phyloP scores from a whole-genome alignment of 2,329 filamentous ascomycete species.

The Aspergillus fijiensis region DNA sequence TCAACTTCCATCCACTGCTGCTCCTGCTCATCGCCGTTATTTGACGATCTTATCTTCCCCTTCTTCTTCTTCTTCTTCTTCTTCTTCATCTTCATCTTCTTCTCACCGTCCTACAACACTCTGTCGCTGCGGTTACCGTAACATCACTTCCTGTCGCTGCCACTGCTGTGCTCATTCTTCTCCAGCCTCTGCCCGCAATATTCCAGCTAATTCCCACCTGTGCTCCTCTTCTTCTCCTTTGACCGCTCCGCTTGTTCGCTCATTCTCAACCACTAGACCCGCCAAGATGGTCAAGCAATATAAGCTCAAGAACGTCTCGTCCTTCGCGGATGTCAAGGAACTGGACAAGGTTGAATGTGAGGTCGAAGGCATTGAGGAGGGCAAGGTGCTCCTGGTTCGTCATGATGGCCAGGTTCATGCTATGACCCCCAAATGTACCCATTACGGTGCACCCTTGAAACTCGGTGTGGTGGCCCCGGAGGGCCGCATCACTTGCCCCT shows the following conservation, averaged over 20 bases:
- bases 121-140: constrained; percentile 27
- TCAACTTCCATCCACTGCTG: constrained; percentile 1
- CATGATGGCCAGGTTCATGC: constrained; percentile 74
- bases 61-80: background rate
- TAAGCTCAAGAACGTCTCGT: constrained; percentile 70
- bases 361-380: constrained; percentile 82
- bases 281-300: constrained; percentile 42
- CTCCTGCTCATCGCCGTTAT: constrained; percentile 13
- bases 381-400: constrained; percentile 84
- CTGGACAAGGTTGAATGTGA: constrained; percentile 86
- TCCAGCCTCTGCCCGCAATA: constrained; percentile 3
- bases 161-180: constrained; percentile 26
- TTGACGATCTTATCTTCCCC: constrained; percentile 7
- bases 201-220: background rate
- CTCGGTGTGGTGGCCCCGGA: constrained; percentile 81
- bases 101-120: background rate
- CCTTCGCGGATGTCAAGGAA: constrained; percentile 67
- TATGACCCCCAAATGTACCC: constrained; percentile 77
- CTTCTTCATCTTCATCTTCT: constrained; percentile 1
- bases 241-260: background rate
- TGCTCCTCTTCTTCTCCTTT: constrained; percentile 7
- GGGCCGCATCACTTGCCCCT: constrained; percentile 86
- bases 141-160: constrained; percentile 21
- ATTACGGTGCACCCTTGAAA: constrained; percentile 87
- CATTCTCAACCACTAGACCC: background rate